These are phyloP conservation scores for Agarophyton chilense DNA, from an alignment of 23 red algal genomes.

Conservation along the genomic window DNA sequence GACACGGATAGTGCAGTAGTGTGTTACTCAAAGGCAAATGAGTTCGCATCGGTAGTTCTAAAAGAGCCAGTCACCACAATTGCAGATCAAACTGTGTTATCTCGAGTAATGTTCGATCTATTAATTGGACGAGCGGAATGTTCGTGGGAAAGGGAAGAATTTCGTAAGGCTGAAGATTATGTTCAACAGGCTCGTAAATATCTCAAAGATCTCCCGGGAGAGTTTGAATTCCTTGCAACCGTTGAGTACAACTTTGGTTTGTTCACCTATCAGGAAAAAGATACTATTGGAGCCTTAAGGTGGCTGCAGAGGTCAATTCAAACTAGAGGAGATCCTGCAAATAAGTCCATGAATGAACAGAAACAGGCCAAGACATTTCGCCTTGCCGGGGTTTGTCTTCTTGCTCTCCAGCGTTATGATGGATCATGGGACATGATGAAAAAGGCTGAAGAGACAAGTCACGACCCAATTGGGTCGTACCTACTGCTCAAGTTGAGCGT, in stretches of 20 bases:
- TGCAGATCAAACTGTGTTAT: neutral
- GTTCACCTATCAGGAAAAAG: conserved; percentile 58
- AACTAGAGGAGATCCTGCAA: conserved; percentile 40
- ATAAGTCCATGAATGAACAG: conserved; percentile 21
- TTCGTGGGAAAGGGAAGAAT: conserved; percentile 65
- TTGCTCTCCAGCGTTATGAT: conserved; percentile 65
- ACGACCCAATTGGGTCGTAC: conserved; percentile 67
- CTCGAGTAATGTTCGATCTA: conserved; percentile 70
- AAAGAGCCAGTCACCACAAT: neutral
- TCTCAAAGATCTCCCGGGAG: conserved; percentile 50
- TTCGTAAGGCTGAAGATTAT: conserved; percentile 38
- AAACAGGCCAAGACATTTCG: conserved; percentile 77
- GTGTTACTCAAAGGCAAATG: conserved; percentile 49
- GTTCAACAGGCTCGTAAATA: conserved; percentile 49
- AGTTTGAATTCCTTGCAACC: conserved; percentile 66
- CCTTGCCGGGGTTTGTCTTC: conserved; percentile 67
- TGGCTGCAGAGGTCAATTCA: conserved; percentile 70
- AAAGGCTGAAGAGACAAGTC: conserved; percentile 57
- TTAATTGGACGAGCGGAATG: conserved; percentile 67
- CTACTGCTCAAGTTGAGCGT: conserved; percentile 69
- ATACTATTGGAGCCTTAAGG: conserved; percentile 34
- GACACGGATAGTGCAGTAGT: conserved; percentile 56
- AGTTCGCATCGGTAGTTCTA: conserved; percentile 44
- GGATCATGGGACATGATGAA: conserved; percentile 68
- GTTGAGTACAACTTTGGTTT: conserved; percentile 76